These are phyloP conservation scores for Scleromitrula shiraiana DNA, from an alignment of 2,329 filamentous ascomycete species.

Conservation along the genomic window DNA sequence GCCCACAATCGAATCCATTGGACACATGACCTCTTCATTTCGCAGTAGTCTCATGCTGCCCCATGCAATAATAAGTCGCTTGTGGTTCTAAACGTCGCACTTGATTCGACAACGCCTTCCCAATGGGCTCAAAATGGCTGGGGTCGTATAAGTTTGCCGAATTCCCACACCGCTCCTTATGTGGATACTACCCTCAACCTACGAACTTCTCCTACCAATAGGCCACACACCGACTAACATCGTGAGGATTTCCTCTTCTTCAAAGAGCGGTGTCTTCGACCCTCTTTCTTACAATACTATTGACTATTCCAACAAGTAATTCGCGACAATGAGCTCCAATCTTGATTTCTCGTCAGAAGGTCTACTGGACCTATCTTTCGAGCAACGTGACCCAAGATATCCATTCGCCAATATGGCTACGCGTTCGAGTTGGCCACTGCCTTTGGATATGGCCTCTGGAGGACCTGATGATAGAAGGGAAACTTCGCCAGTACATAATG, in stretches of 20 bases:
- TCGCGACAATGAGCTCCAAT: constrained; percentile 41
- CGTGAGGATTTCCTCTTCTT: constrained; percentile 25
- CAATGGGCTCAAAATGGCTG: constrained; percentile 12
- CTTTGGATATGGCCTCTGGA: constrained; percentile 28
- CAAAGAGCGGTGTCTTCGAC: constrained; percentile 30
- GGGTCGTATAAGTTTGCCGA: constrained; percentile 14
- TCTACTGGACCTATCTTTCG: constrained; percentile 53
- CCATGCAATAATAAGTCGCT: constrained; percentile 9
- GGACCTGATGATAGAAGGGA: constrained; percentile 27
- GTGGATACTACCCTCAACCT: constrained; percentile 15
- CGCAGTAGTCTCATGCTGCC: constrained; percentile 10
- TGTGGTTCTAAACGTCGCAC: constrained; percentile 7
- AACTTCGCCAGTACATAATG: constrained; percentile 35
- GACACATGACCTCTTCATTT: constrained; percentile 7
- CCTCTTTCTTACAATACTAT: constrained; percentile 39
- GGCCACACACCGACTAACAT: constrained; percentile 27
- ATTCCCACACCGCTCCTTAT: constrained; percentile 24
- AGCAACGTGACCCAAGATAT: constrained; percentile 47
- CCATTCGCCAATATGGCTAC: constrained; percentile 38
- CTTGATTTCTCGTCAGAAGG: constrained; percentile 56
- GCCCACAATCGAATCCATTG: constrained; percentile 8
- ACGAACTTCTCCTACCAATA: constrained; percentile 18
- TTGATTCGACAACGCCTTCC: constrained; percentile 8
- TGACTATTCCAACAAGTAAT: constrained; percentile 29
- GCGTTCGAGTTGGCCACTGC: constrained; percentile 30